Evolutionary conservation across 352 stramenopile genomes (phyloP), one percentile per base, ranked within the genome.

Genomic region (Plasmopara halstedii): DNA sequence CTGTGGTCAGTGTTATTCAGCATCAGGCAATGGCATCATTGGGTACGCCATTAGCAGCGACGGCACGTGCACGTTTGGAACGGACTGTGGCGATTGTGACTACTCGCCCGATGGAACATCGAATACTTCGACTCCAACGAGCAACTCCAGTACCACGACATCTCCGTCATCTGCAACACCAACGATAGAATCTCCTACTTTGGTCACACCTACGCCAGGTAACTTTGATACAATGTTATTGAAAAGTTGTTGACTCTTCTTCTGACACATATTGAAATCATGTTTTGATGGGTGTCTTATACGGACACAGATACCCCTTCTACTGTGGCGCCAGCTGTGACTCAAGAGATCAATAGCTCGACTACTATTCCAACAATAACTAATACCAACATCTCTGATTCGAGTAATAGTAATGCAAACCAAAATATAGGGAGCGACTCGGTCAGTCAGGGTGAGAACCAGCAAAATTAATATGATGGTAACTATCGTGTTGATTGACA

Each of bases 1-100:
- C 18, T 81, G 69, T 48, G 57, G 59, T 11, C 43, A 71, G 36
- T 82, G 70, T 55, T 82, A 75, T 35, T 4, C 19, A 13, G 17
- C 60, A 27, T 44, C 42, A 6, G 49, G 59, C 34, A 61, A 53
- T 18, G 40, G 6, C 4, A 26, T 76, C 25, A 23, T 65, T 11
- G 61, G 55, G 33, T 79, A 67, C 17, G 56, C 50, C 13, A 43
- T 70, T 20, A 62, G 38, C 13, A 47, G 4, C 2, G 63, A 73
- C 45, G 55, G 53, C 32, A 57, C 51, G 0, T 73, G 63, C 47
- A 43, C 42, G 17, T 70, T 43, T 36, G 60, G 60, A 27, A 65
- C 54, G 19, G 19, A 72, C 50, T 72, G 62, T 42, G 54, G 59
- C 11, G 59, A 68, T 47, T 68, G 59, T 29, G 56, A 52, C 21